A percentile compares a stretch with the other conserved stretches of the same genome.
These are phyloP conservation scores for Salix suchowensis DNA, from an alignment of 345 rosid species.

Conservation along the genomic window DNA sequence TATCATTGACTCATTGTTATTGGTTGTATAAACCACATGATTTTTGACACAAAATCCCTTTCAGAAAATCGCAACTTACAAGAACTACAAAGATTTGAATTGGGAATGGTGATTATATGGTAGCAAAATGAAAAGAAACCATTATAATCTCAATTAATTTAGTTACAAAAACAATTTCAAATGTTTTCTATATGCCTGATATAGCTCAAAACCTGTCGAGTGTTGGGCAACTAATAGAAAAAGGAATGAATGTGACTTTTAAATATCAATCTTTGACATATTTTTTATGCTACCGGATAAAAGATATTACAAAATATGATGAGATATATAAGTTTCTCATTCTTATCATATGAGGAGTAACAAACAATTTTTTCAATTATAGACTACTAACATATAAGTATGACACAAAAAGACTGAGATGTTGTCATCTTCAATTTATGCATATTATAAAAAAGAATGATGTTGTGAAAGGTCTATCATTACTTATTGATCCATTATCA, in stretches of 20 bases:
- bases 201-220: slow-evolving; percentile 17
- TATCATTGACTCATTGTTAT: background rate
- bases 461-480: background rate
- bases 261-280: background rate
- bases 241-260: background rate
- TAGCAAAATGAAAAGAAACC: background rate
- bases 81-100: background rate
- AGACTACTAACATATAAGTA: background rate
- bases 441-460: background rate
- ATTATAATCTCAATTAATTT: background rate
- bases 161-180: background rate
- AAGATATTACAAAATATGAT: background rate
- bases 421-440: background rate
- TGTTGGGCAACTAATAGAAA: slow-evolving; percentile 6
- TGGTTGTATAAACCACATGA: background rate
- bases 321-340: background rate
- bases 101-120: background rate
- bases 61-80: background rate
- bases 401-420: background rate
- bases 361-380: background rate
- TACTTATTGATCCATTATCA: background rate
- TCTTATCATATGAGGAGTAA: background rate
- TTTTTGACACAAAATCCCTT: no score
- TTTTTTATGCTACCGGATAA: background rate
- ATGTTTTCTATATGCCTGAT: background rate